A percentile compares a stretch with the other conserved stretches of the same genome.
phyloP scores from a whole-genome alignment of 768 basidiomycete genomes.

The Dentipellis fragilis region DNA sequence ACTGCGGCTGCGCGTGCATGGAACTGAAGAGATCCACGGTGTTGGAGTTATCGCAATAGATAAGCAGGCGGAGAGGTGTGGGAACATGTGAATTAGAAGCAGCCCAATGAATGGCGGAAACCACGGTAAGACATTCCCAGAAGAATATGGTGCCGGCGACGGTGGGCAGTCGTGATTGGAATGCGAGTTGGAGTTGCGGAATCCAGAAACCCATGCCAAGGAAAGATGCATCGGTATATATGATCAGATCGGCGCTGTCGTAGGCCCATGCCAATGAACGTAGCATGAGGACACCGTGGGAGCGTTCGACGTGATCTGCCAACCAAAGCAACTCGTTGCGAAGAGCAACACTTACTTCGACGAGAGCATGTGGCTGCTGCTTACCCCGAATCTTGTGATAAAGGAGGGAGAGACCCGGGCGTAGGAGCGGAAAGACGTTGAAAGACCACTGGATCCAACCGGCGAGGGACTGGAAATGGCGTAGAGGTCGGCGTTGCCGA shows the following conservation, averaged over 20 bases:
- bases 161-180: neutral
- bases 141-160: slow-evolving; percentile 6
- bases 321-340: slow-evolving; percentile 25
- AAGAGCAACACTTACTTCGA: slow-evolving; percentile 24
- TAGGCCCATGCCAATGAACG: too few relatives aligned
- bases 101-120: slow-evolving; percentile 1
- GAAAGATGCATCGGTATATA: too few relatives aligned
- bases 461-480: neutral
- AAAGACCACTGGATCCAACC: slow-evolving; percentile 10
- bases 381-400: slow-evolving; percentile 25
- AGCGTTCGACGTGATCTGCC: slow-evolving; percentile 5
- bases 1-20: slow-evolving; percentile 6
- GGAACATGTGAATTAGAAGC: neutral
- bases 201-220: slow-evolving; percentile 8
- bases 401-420: slow-evolving; percentile 18
- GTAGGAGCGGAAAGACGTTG: slow-evolving; percentile 25
- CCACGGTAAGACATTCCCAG: slow-evolving; percentile 4
- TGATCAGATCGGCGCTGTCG: too few relatives aligned
- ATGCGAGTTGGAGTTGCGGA: slow-evolving; percentile 4
- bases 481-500: neutral
- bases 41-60: slow-evolving; percentile 19
- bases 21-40: slow-evolving; percentile 18
- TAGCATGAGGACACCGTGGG: slow-evolving; percentile 4
- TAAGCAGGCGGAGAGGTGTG: slow-evolving; percentile 4
- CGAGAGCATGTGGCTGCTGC: neutral